These are phyloP conservation scores for Ustilago crameri DNA, from an alignment of 1,284 basidiomycete genomes.

Conservation along the genomic window DNA sequence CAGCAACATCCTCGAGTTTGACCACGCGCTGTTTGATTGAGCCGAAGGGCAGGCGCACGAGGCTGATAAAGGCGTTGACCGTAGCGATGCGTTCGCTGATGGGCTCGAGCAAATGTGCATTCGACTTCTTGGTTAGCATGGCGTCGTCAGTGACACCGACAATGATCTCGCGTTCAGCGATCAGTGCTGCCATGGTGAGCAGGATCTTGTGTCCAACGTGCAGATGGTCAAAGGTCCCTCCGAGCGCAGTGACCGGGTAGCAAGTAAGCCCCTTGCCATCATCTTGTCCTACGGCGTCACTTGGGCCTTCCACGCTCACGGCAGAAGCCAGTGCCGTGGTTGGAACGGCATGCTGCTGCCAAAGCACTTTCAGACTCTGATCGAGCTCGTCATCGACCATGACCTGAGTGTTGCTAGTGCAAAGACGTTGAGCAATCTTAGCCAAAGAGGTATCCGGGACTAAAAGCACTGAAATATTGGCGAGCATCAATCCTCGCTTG, in stretches of 20 bases:
- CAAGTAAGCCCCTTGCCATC: conserved; percentile 28
- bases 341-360: conserved; percentile 10
- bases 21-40: conserved; percentile 51
- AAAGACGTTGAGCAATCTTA: conserved; percentile 6
- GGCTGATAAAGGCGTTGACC: conserved; percentile 58
- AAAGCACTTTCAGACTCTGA: background rate
- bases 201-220: conserved; percentile 98
- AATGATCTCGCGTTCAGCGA: conserved; percentile 82
- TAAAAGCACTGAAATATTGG: conserved; percentile 57
- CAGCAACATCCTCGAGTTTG: conserved; percentile 59
- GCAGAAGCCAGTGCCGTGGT: conserved; percentile 8
- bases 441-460: conserved; percentile 24
- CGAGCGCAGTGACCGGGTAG: conserved; percentile 70
- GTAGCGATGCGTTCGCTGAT: conserved; percentile 70
- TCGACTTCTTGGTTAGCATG: conserved; percentile 80
- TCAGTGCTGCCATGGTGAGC: conserved; percentile 87
- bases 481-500: conserved; percentile 36
- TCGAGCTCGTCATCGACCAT: conserved; percentile 15
- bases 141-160: conserved; percentile 84
- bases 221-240: conserved; percentile 94
- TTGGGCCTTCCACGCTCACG: conserved; percentile 4
- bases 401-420: conserved; percentile 4
- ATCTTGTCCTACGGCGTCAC: conserved; percentile 20
- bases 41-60: conserved; percentile 31
- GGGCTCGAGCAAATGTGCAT: conserved; percentile 78